A percentile compares a stretch with the other conserved stretches of the same genome.
Evolutionary conservation across 768 basidiomycete species (phyloP).

Genomic region (Amanita subjunquillea): DNA sequence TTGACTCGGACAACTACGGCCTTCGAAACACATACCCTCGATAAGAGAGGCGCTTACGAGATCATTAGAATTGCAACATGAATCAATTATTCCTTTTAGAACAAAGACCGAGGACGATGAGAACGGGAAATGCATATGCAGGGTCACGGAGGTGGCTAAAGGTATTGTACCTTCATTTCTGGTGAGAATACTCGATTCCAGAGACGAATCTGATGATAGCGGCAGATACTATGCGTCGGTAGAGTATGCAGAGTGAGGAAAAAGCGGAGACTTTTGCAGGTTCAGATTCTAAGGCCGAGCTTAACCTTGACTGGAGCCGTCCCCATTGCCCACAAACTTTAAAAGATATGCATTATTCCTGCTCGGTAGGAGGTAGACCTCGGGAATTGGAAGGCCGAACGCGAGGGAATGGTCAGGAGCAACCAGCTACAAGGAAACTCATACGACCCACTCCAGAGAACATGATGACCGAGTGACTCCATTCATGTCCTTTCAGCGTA

Average conservation of each 20-base stretch:
- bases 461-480: neutral
- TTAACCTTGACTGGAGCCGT: slow-evolving; percentile 1
- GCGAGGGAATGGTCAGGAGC: neutral
- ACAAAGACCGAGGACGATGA: neutral
- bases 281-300: neutral
- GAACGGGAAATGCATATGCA: neutral
- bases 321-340: neutral
- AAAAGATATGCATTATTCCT: neutral
- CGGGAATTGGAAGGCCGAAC: neutral
- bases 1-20: neutral
- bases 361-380: neutral
- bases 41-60: neutral
- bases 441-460: neutral
- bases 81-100: neutral
- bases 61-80: neutral
- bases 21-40: neutral
- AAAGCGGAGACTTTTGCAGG: neutral
- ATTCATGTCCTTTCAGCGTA: neutral
- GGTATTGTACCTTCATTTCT: neutral
- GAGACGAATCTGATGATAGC: neutral
- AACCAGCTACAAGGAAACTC: slow-evolving; percentile 1
- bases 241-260: neutral
- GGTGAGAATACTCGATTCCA: neutral
- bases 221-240: neutral
- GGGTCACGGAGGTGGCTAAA: neutral